Evolutionary conservation across 352 stramenopile species (phyloP).

Genomic region (Phytophthora pinifolia): DNA sequence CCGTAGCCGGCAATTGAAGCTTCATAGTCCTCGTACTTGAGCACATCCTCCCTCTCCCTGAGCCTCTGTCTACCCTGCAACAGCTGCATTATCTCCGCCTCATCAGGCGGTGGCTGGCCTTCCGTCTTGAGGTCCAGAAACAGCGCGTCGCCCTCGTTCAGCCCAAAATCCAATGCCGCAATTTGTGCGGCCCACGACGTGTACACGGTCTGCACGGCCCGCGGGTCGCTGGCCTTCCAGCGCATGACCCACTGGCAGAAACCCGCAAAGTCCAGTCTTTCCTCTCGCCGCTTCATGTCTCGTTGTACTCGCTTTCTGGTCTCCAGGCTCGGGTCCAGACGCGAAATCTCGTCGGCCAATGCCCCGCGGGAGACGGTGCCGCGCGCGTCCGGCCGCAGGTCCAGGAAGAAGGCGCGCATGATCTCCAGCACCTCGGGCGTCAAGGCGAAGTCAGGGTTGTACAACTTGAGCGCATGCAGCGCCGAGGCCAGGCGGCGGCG

Average conservation of each 20-base stretch:
- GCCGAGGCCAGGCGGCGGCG: conserved; percentile 44
- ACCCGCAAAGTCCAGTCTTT: conserved; percentile 63
- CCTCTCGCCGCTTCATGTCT: conserved; percentile 36
- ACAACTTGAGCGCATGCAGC: conserved; percentile 66
- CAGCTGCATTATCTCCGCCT: conserved; percentile 37
- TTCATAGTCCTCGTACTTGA: conserved; percentile 27
- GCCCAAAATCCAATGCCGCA: conserved; percentile 65
- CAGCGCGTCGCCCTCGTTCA: conserved; percentile 69
- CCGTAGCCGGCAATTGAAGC: conserved; percentile 25
- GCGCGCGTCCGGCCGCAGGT: conserved; percentile 49
- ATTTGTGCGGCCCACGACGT: conserved; percentile 75
- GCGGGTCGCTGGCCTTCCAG: conserved; percentile 73
- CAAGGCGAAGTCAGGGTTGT: conserved; percentile 84
- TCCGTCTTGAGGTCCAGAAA: conserved; percentile 60
- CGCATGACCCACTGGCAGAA: conserved; percentile 83
- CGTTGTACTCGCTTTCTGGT: conserved; percentile 44
- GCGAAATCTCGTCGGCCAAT: conserved; percentile 65
- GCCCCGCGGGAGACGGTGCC: conserved; percentile 54
- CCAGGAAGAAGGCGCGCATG: conserved; percentile 78
- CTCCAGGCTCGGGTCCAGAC: conserved; percentile 58
- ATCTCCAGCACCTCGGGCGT: conserved; percentile 82
- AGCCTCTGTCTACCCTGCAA: conserved; percentile 27
- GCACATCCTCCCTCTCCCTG: conserved; percentile 1
- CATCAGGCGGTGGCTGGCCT: conserved; percentile 27
- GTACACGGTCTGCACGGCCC: conserved; percentile 71